These are phyloP conservation scores for Nicotiana obtusifolia DNA, from an alignment of 257 asterid species.

Conservation along the genomic window DNA sequence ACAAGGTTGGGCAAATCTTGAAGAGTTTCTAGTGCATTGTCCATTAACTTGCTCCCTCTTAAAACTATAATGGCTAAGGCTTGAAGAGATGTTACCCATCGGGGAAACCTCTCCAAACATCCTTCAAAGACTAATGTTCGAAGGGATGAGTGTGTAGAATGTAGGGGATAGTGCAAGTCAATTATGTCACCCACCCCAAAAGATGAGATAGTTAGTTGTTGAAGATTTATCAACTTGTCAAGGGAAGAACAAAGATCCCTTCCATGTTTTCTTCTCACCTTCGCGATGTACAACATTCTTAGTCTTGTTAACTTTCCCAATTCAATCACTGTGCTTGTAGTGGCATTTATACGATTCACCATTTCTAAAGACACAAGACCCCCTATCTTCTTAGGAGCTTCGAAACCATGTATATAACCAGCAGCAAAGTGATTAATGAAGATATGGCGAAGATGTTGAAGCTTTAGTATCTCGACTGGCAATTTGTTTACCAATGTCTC, in stretches of 20 bases:
- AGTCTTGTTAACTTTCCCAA: conserved; percentile 18
- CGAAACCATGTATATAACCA: conserved; percentile 8
- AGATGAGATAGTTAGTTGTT: not conserved
- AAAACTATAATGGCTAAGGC: conserved; percentile 11
- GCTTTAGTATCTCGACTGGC: conserved; percentile 18
- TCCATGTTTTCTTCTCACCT: conserved; percentile 23
- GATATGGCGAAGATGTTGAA: conserved; percentile 15
- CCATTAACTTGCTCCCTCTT: conserved; percentile 5
- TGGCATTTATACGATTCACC: conserved; percentile 11
- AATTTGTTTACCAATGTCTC: conserved; percentile 13
- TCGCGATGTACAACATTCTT: conserved; percentile 16
- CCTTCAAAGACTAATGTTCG: conserved; percentile 8
- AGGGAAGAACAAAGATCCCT: conserved; percentile 16
- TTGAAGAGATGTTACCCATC: conserved; percentile 19
- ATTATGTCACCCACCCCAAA: not conserved
- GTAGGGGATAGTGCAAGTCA: not conserved
- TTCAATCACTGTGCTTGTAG: conserved; percentile 2
- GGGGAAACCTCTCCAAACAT: conserved; percentile 16
- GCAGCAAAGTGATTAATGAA: not conserved
- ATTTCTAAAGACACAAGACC: conserved; percentile 4
- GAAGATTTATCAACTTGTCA: conserved; percentile 15
- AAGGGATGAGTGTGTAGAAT: conserved; percentile 8
- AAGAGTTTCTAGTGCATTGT: conserved; percentile 17
- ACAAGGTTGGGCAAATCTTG: conserved; percentile 26
- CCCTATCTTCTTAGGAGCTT: conserved; percentile 18